Conservation (phyloP, 768 basidiomycete genomes). For the Coprinopsis cinerea region DNA sequence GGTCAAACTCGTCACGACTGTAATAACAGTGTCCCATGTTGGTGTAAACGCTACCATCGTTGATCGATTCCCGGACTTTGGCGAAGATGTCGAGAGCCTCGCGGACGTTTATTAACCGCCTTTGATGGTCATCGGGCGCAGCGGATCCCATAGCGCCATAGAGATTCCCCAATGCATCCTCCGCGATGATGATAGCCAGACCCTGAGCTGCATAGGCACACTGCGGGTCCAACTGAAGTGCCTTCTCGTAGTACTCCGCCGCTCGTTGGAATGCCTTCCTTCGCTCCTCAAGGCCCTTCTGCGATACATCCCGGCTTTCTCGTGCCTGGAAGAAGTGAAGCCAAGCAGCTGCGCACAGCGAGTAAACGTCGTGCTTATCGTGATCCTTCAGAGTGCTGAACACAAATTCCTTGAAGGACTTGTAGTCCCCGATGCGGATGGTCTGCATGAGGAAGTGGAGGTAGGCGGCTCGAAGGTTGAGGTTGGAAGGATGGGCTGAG, state of each 20-base stretch:
- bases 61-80: constrained; percentile 83
- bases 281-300: constrained; percentile 61
- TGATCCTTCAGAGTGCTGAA: constrained; percentile 80
- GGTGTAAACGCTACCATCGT: constrained; percentile 79
- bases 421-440: constrained; percentile 39
- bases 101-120: constrained; percentile 65
- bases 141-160: constrained; percentile 45
- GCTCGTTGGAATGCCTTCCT: constrained; percentile 71
- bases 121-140: constrained; percentile 56
- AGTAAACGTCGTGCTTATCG: constrained; percentile 85
- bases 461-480: constrained; percentile 90
- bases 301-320: constrained; percentile 66
- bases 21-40: constrained; percentile 98
- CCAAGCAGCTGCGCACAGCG: constrained; percentile 85
- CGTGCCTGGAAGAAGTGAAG: constrained; percentile 81
- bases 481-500: constrained; percentile 65
- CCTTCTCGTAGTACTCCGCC: constrained; percentile 92
- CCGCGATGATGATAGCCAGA: constrained; percentile 88
- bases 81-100: constrained; percentile 88
- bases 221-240: constrained; percentile 72
- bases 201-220: constrained; percentile 96
- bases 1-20: constrained; percentile 87
- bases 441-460: constrained; percentile 87
- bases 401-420: constrained; percentile 84
- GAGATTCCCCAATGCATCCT: constrained; percentile 75